Conservation (phyloP, 2,329 filamentous ascomycete species). For the Arthrinium phaeospermum region DNA sequence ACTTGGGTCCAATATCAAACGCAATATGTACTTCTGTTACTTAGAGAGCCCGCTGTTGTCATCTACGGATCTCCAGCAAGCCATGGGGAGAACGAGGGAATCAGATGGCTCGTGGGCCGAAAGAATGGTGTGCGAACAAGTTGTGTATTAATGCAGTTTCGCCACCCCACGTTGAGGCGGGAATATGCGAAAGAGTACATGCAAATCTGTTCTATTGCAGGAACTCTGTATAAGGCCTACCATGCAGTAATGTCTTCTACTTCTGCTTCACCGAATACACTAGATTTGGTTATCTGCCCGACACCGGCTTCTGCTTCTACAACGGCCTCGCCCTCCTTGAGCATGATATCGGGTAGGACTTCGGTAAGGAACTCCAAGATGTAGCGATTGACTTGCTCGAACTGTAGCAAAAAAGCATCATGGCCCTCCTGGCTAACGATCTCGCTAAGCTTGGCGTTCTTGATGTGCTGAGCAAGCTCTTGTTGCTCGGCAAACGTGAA, state of each 20-base stretch:
- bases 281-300: slow-evolving; percentile 77
- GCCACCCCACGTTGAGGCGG: neutral
- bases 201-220: neutral
- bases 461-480: slow-evolving; percentile 83
- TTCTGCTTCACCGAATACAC: slow-evolving; percentile 93
- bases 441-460: slow-evolving; percentile 76
- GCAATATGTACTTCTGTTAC: neutral
- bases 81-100: neutral
- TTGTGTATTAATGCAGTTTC: neutral
- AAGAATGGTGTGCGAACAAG: neutral
- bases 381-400: slow-evolving; percentile 93
- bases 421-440: slow-evolving; percentile 96
- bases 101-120: neutral
- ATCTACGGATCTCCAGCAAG: neutral
- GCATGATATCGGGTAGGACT: slow-evolving; percentile 88
- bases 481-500: slow-evolving; percentile 98
- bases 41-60: neutral
- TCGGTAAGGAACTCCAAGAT: slow-evolving; percentile 84
- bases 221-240: slow-evolving; percentile 52
- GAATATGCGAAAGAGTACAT: neutral
- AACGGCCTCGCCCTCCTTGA: slow-evolving; percentile 52
- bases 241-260: slow-evolving; percentile 96
- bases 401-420: slow-evolving; percentile 94
- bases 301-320: slow-evolving; percentile 54
- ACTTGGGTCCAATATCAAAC: neutral